Evolutionary conservation across 441 rosid species (phyloP), one percentile per base, ranked within the genome.

Genomic region (Caryocar brasiliense): DNA sequence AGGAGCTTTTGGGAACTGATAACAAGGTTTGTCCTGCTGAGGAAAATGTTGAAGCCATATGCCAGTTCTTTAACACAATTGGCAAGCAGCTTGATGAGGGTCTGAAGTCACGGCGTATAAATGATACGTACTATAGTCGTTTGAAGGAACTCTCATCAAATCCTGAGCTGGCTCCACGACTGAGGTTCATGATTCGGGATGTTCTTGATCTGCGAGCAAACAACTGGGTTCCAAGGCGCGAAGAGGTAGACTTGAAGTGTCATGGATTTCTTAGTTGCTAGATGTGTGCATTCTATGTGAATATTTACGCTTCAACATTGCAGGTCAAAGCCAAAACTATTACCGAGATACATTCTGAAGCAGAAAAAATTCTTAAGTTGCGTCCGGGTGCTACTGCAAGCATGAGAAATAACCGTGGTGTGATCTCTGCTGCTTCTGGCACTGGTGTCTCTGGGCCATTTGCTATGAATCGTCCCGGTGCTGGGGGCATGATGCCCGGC

Each of bases 261-360:
- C 24, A 14, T 15, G 7, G 15, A 15, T 24, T 30, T 50, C 28
- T 5, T 3, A 2, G 36, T 46, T 42, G 20, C 4, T 19, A 5
- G 3, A 24, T 33, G 37, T 15, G 29, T 37, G 33, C 25, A 8
- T 15, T 11, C 18, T 27, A n/a, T 12, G 19, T 9, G 11, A 9
- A 9, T 13, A 29, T 9, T 33, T 9, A n/a, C n/a, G n/a, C n/a
- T n/a, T n/a, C n/a, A n/a, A n/a, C 25, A 58, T 58, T 64, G 48
- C 66, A 90, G 97, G 74, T 86, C 42, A 90, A 74, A 71, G 97
- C 97, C 27, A 90, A 90, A 74, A 84, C 82, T 45, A 90, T 86
- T 36, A 84, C 75, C 6, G 96, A 90, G 71, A 90, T 91, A 51
- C 96, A 91, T 60, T 69, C 93, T 0, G 95, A 86, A 56, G 96